Evolutionary conservation across 352 stramenopile species (phyloP), one percentile per base, ranked within the genome.

Genomic region (Blastocystis sp.): DNA sequence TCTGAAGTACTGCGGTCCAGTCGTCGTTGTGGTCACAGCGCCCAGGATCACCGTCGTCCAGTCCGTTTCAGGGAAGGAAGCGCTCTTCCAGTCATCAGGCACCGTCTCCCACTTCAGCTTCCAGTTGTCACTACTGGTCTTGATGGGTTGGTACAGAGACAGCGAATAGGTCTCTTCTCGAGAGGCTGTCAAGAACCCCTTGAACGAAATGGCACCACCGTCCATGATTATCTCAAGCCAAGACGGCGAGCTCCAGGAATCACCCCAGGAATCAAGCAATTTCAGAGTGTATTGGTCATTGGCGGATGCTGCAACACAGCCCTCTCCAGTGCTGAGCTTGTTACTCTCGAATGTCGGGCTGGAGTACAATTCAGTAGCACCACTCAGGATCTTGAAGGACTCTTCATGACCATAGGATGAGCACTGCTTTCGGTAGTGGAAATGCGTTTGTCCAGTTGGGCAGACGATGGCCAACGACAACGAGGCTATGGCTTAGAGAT

Each of bases 1-100:
- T 45, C 74, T 52, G 52, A 70, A 84, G 38, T 84, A 84, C 57
- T 84, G 74, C 10, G 74, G 68, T 48, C 74, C 74, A 2, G 74
- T 54, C 43, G 45, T 84, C 10, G 43, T 54, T 9, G 34, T 28
- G 19, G 52, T 69, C 4, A 57, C n/a, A 60, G 7, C 11, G 6
- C 28, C 0, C 0, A 69, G 24, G 19, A 28, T 42, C 3, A 76
- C 66, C n/a, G 9, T 76, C 7, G 48, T 57, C 74, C 74, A 84
- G 6, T 28, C 10, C 10, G 7, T 7, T n/a, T 84, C 74, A 57
- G 68, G n/a, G 11, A 69, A 68, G 48, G 57, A n/a, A 52, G 45
- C 3, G n/a, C 9, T 0, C 24, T 68, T 84, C 74, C 74, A 84
- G n/a, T 70, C 48, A 17, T 14, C 21, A 42, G 59, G 11, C 2